A percentile compares a stretch with the other conserved stretches of the same genome.
These are phyloP conservation scores for Pecoramyces ruminantium DNA, from an alignment of 192 early-diverging fungal genomes.

Conservation along the genomic window DNA sequence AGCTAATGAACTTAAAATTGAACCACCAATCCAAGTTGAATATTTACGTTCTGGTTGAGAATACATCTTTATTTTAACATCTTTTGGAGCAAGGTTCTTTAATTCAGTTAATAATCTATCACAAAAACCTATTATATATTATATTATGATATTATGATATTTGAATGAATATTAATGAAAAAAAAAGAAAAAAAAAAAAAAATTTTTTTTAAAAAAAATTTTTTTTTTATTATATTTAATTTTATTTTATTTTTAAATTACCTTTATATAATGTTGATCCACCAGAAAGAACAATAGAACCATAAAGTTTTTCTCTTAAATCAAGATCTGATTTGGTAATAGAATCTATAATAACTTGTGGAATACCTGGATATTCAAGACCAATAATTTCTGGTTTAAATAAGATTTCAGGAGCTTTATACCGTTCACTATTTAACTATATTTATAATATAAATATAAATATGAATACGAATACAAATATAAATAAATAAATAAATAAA, in stretches of 20 bases:
- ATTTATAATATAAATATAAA: too few relatives aligned
- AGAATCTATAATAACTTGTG: slow-evolving; percentile 81
- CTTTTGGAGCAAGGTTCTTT: slow-evolving; percentile 74
- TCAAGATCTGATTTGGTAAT: slow-evolving; percentile 92
- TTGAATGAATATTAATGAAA: too few relatives aligned
- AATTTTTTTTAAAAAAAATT: too few relatives aligned
- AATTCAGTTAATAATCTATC: slow-evolving; percentile 82
- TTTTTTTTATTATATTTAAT: too few relatives aligned
- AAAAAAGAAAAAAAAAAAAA: too few relatives aligned
- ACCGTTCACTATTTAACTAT: slow-evolving; percentile 75
- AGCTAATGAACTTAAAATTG: slow-evolving; percentile 83
- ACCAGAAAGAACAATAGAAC: slow-evolving; percentile 88
- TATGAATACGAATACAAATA: too few relatives aligned
- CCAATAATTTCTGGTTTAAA: slow-evolving; percentile 92
- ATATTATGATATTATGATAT: too few relatives aligned
- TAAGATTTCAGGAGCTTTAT: slow-evolving; percentile 86
- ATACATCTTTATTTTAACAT: slow-evolving; percentile 93
- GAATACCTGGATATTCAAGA: slow-evolving; percentile 79
- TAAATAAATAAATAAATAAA: too few relatives aligned
- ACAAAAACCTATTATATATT: slow-evolving; percentile 51
- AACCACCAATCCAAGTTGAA: slow-evolving; percentile 95
- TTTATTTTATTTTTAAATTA: slow-evolving; percentile 1
- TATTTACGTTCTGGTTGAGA: slow-evolving; percentile 96
- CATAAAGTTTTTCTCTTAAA: slow-evolving; percentile 69
- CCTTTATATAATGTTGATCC: slow-evolving; percentile 81